phyloP scores from a whole-genome alignment of 2,329 filamentous ascomycete genomes.

The Scleromitrula shiraiana region DNA sequence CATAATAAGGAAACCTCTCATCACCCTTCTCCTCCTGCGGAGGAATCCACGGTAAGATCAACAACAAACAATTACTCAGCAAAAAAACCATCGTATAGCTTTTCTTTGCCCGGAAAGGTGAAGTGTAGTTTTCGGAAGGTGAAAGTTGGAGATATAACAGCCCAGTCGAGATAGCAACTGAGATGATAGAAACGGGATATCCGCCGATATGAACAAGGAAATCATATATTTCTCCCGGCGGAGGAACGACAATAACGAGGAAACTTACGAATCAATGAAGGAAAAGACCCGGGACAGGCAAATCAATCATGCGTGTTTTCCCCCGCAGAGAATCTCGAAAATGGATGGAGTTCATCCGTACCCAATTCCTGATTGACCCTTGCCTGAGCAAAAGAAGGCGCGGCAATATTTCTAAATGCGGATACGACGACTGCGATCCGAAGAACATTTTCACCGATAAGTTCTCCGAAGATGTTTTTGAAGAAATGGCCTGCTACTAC shows the following conservation, averaged over 20 bases:
- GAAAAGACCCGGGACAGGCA: constrained; percentile 34
- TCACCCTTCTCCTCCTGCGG: constrained; percentile 21
- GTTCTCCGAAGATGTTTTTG: constrained; percentile 41
- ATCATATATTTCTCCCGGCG: constrained; percentile 36
- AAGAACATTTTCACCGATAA: constrained; percentile 36
- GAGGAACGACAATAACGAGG: constrained; percentile 44
- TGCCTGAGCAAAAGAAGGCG: constrained; percentile 41
- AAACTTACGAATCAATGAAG: constrained; percentile 56
- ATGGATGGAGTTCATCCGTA: constrained; percentile 39
- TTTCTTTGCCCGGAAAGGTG: constrained; percentile 28
- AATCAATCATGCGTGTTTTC: constrained; percentile 9
- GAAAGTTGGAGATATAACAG: constrained; percentile 29
- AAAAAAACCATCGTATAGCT: constrained; percentile 28
- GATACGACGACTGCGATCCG: constrained; percentile 39
- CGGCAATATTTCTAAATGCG: constrained; percentile 41
- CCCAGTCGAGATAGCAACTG: constrained; percentile 30
- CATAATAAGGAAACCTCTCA: constrained; percentile 31
- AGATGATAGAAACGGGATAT: constrained; percentile 33
- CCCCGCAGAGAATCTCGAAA: constrained; percentile 30
- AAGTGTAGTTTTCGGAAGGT: constrained; percentile 10
- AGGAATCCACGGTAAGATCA: constrained; percentile 33
- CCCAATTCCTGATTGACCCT: constrained; percentile 41
- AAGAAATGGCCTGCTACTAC: constrained; percentile 51
- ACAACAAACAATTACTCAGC: constrained; percentile 29
- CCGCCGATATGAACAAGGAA: constrained; percentile 34